Evolutionary conservation across 371 early-diverging fungal species (phyloP), one percentile per base, ranked within the genome.

Genomic region (Saksenaea oblongispora): DNA sequence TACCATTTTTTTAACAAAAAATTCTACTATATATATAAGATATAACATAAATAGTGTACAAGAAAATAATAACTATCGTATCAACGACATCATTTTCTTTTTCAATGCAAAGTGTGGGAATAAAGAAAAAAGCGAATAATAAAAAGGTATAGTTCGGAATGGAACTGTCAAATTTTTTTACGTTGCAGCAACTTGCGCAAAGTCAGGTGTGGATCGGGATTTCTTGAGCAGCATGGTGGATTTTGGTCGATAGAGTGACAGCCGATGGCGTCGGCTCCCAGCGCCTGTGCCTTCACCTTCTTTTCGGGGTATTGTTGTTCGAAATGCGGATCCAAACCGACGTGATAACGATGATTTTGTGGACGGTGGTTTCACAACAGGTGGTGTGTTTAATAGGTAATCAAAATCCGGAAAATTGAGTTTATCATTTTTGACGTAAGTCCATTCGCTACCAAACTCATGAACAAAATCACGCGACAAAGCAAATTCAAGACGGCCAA

Each of bases 401-500:
- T 61, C 54, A 18, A 35, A 53, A 24, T 26, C 31, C 5, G 61
- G 54, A 24, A 53, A 61, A 2, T 24, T 51, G n/a, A 18, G 27
- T 34, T 34, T 34, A 14, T 47, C 54, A 15, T 61, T 44, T 15
- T 34, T 53, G 34, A 31, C 31, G 61, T 5, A 14, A 27, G 34
- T 26, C 44, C 34, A 56, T 17, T 53, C 34, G 54, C 26, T 54
- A 15, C 64, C 58, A 34, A 64, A 58, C 3, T 14, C 31, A n/a
- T 44, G 53, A 18, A 58, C 64, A 5, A 64, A 39, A 31, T 64
- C 64, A 7, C 64, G 56, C 10, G 64, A 64, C 9, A 58, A 57
- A 4, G 58, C 28, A 58, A 64, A 64, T 28, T 64, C 64, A 34
- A 64, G 64, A 24, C 34, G 34, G n/a, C 51, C 64, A 1, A 64